Percentiles rank a stretch among this genome's conserved stretches.
These are phyloP conservation scores for Fusarium paranaense DNA, from an alignment of 2,329 filamentous ascomycete genomes.

Conservation along the genomic window DNA sequence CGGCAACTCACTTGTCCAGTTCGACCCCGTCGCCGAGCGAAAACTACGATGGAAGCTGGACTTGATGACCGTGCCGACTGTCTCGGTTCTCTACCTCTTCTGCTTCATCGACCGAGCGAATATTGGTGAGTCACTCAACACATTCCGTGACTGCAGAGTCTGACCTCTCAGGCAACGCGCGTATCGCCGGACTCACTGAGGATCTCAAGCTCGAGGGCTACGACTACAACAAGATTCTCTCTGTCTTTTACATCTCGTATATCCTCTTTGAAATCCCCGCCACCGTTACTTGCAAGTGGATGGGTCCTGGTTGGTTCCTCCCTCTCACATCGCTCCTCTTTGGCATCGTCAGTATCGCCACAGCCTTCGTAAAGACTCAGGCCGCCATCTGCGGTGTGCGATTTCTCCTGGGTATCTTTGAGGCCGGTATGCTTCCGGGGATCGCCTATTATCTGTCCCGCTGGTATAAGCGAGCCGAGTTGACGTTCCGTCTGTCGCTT, in stretches of 20 bases:
- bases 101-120: slow-evolving; percentile 83
- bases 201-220: slow-evolving; percentile 67
- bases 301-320: slow-evolving; percentile 75
- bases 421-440: slow-evolving; percentile 74
- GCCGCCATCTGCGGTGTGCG: slow-evolving; percentile 65
- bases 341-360: slow-evolving; percentile 68
- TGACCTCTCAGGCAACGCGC: slow-evolving; percentile 56
- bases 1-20: slow-evolving; percentile 42
- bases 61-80: slow-evolving; percentile 72
- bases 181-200: slow-evolving; percentile 66
- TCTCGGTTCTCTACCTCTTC: slow-evolving; percentile 75
- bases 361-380: slow-evolving; percentile 68
- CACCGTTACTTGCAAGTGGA: slow-evolving; percentile 72
- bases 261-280: slow-evolving; percentile 74
- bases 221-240: slow-evolving; percentile 72
- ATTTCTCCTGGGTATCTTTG: slow-evolving; percentile 71
- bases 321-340: slow-evolving; percentile 68
- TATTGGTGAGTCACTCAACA: slow-evolving; percentile 63
- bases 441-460: slow-evolving; percentile 74
- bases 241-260: slow-evolving; percentile 74
- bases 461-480: slow-evolving; percentile 73
- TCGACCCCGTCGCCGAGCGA: slow-evolving; percentile 59
- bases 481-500: slow-evolving; percentile 71
- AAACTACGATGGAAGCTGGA: slow-evolving; percentile 74
- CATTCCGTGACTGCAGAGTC: background rate